Evolutionary conservation across 495 filamentous ascomycete genomes (phyloP).

Genomic region (Penicillium paradoxum): DNA sequence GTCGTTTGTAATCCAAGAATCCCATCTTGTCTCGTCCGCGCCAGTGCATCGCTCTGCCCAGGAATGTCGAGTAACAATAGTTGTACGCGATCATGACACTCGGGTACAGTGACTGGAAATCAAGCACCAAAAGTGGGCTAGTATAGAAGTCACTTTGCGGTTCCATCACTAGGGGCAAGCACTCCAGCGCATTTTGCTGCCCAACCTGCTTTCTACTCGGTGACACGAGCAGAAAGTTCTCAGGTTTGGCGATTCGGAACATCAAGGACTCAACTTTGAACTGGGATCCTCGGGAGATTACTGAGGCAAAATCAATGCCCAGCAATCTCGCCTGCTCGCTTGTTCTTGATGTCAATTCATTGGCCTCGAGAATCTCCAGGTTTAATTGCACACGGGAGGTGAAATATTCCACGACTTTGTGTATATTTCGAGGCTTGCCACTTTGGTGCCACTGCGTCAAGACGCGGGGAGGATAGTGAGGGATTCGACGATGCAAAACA

Average conservation of each 20-base stretch:
- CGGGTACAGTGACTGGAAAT: conserved; percentile 95
- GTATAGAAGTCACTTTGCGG: conserved; percentile 92
- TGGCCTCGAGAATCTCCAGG: conserved; percentile 84
- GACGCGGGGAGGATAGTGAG: conserved; percentile 74
- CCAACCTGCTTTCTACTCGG: conserved; percentile 90
- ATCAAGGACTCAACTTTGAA: conserved; percentile 98
- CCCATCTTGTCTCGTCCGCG: conserved; percentile 92
- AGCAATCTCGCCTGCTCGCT: conserved; percentile 93
- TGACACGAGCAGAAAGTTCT: conserved; percentile 87
- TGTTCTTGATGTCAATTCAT: conserved; percentile 82
- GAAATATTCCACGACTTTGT: conserved; percentile 76
- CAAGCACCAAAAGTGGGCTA: conserved; percentile 82
- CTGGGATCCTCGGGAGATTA: conserved; percentile 89
- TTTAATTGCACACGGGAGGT: conserved; percentile 72
- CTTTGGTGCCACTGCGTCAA: conserved; percentile 79
- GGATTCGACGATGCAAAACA: conserved; percentile 82
- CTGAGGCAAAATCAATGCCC: conserved; percentile 93
- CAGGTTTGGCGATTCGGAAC: conserved; percentile 97
- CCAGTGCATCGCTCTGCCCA: conserved; percentile 81
- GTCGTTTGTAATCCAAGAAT: conserved; percentile 75
- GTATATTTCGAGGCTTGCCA: conserved; percentile 59
- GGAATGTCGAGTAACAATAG: conserved; percentile 96
- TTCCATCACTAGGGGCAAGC: conserved; percentile 94
- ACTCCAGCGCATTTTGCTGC: conserved; percentile 90
- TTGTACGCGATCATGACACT: conserved; percentile 99